These are phyloP conservation scores for Fusarium sp. DNA, from an alignment of 2,329 filamentous ascomycete species.

Conservation along the genomic window DNA sequence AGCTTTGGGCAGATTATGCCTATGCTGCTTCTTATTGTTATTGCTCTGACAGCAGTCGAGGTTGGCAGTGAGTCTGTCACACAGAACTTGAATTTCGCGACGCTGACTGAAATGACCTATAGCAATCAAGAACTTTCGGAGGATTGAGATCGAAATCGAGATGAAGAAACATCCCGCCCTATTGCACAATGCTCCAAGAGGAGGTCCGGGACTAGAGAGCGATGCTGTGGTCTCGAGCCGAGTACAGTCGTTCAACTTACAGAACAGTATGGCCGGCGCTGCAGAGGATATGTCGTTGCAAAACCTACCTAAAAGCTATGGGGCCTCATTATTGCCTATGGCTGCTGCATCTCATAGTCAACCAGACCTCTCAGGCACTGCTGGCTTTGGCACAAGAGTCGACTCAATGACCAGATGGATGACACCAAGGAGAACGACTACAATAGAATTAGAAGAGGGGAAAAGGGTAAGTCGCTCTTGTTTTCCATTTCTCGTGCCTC, in stretches of 20 bases:
- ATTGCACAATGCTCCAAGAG: background rate
- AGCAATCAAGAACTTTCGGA: conserved; percentile 22
- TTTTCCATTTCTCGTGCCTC: background rate
- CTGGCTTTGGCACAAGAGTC: conserved; percentile 8
- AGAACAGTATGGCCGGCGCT: background rate
- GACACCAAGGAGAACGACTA: conserved; percentile 6
- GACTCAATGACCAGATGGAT: conserved; percentile 16
- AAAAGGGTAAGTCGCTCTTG: background rate
- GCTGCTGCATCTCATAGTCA: conserved; percentile 14
- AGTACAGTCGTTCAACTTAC: background rate
- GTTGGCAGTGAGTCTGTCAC: conserved; percentile 22
- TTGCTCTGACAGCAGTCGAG: conserved; percentile 23
- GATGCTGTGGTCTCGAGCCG: background rate
- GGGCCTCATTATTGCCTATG: background rate
- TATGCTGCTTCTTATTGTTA: conserved; percentile 25
- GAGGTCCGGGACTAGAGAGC: background rate
- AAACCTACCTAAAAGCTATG: background rate
- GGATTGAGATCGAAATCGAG: conserved; percentile 12
- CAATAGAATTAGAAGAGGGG: conserved; percentile 14
- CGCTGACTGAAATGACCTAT: background rate
- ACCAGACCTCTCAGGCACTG: conserved; percentile 16
- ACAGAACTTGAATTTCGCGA: background rate
- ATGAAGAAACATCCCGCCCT: conserved; percentile 4
- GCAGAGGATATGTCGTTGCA: background rate
- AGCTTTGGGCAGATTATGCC: conserved; percentile 31